Percentiles rank a stretch among this genome's conserved stretches.
phyloP scores from a whole-genome alignment of 164 flowering plant genomes.

The Liriodendron chinense region DNA sequence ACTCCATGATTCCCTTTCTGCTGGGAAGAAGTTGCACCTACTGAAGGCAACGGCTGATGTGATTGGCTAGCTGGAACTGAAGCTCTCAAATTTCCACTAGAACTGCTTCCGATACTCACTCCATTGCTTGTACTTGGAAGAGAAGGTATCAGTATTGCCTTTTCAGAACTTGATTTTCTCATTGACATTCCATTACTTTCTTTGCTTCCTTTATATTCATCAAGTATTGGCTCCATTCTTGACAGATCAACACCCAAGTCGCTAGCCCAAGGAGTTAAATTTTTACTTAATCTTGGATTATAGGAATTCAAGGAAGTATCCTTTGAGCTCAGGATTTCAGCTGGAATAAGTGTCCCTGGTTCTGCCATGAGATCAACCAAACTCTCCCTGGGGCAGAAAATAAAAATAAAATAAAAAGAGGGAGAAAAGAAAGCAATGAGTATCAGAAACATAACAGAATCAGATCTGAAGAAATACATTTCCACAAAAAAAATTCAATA shows the following conservation, averaged over 20 bases:
- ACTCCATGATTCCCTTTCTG: slow-evolving; percentile 49
- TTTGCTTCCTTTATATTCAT: slow-evolving; percentile 32
- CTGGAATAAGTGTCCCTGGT: slow-evolving; percentile 97
- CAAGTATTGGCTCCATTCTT: slow-evolving; percentile 23
- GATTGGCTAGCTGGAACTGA: slow-evolving; percentile 28
- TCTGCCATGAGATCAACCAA: slow-evolving; percentile 99
- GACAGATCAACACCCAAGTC: slow-evolving; percentile 29
- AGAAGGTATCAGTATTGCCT: slow-evolving; percentile 32
- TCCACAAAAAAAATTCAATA: background rate
- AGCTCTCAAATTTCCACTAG: slow-evolving; percentile 35
- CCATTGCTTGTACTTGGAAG: slow-evolving; percentile 31
- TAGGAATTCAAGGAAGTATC: slow-evolving; percentile 46
- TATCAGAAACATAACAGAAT: background rate
- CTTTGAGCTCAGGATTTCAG: slow-evolving; percentile 63
- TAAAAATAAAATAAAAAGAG: slow-evolving; percentile 7
- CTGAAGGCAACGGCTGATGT: slow-evolving; percentile 33
- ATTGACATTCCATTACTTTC: slow-evolving; percentile 23
- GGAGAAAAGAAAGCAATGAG: background rate
- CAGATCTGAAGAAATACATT: background rate
- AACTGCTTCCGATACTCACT: slow-evolving; percentile 27
- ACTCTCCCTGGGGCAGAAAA: slow-evolving; percentile 67
- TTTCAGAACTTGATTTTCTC: slow-evolving; percentile 31
- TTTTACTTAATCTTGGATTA: slow-evolving; percentile 37
- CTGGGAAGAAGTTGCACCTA: slow-evolving; percentile 40
- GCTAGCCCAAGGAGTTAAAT: slow-evolving; percentile 30